Base-by-base conservation (phyloP, 2,329 filamentous ascomycete genomes). In the Trichoderma endophyticum region DNA sequence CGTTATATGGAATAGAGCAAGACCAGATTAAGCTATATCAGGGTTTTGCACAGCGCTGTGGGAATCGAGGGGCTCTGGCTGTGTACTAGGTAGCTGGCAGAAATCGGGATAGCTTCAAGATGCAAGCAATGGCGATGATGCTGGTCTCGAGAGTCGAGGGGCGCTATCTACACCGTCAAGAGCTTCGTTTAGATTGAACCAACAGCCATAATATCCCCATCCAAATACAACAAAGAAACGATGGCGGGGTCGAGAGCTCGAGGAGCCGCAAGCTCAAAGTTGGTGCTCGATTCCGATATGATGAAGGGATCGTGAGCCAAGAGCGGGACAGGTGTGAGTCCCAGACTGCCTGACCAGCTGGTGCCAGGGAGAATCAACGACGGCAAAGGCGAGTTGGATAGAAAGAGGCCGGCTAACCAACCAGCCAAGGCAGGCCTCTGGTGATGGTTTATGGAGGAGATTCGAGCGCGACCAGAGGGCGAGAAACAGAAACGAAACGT, bases 121-220 rank as follows among this genome's bases (percentile, higher is more conserved):
- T 18, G 54, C 43, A 21, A 24, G 39, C 70, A 65, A 30, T 28
- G 18, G 60, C 60, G 68, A 43, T 11, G 15, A 30, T 57, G 30
- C 24, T 14, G n/a, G 15, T 18, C 43, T 64, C 26, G 48, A 32
- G 21, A 54, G 36, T 24, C 28, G 48, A 36, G 11, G 11, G 71
- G 59, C 51, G 43, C 56, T 72, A 39, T 72, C 59, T 39, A 51
- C 59, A 57, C 62, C 64, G 21, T 67, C 39, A 48, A 61, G 30
- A 61, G 28, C 57, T 39, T 26, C 56, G 21, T 56, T 54, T 54
- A 70, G 48, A 43, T 65, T 54, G 71, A 26, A 34, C 59, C 21
- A 72, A 70, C 21, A 59, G 71, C 71, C 71, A 72, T 72, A 70
- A 65, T 60, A 64, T 36, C 36, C 28, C 57, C 57, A 15, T 51